Base-by-base conservation (phyloP, 805 yeast species). In the Metschnikowia reukaufii region DNA sequence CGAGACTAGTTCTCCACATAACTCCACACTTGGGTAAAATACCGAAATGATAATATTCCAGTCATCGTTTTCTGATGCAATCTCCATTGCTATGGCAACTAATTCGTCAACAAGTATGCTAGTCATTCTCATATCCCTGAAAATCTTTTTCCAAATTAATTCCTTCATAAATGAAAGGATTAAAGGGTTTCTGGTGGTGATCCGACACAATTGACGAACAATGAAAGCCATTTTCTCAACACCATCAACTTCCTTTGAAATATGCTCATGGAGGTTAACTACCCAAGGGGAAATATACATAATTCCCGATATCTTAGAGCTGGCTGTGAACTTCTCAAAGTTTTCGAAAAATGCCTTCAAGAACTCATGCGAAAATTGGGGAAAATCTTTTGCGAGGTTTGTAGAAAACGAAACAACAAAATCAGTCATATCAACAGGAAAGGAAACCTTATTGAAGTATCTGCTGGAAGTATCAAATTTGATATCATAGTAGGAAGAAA, bases 251-350 rank as follows among this genome's bases (percentile, higher is more conserved):
- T 79, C 81, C 54, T 78, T 81, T 57, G 73, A 84, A 6, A 87
- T 82, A 53, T 80, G 64, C 12, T 73, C 70, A 59, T 81, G 79
- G 19, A 88, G 70, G 55, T 88, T 85, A 19, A 76, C 76, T 13
- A 86, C 72, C 96, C 96, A 89, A 2, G 94, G 91, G 0, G 86
- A 70, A 9, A 83, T 67, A 57, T 82, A 82, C 42, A 76, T 58
- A 16, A 72, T 71, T 1, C 81, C 74, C 46, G 74, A 66, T n/a
- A 71, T 55, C 40, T 70, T 60, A 33, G 68, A 69, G 6, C 62
- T 67, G 0, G 44, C 48, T 0, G 68, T 63, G 17, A 76, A 56
- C 39, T 64, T 66, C 2, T 72, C 79, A 48, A 74, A 76, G 47
- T 64, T 65, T 30, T 65, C 70, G 51, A 72, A 70, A 42, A 66